Base-by-base conservation (phyloP, 306 rosid species). In the Erythrophleum fordii region DNA sequence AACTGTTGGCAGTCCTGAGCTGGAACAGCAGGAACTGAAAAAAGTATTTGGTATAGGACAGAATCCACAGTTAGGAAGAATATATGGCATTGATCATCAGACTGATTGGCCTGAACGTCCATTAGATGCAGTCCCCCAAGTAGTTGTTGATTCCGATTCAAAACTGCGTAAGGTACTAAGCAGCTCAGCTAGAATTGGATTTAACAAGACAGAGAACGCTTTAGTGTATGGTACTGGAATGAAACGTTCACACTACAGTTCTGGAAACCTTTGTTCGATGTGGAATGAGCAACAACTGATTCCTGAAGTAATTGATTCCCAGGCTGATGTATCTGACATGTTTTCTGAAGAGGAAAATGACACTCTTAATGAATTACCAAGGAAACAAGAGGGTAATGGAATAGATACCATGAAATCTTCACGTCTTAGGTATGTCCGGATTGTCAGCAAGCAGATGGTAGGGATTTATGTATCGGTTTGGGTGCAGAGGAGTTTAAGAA, bases 361-460 rank as follows among this genome's bases (percentile, higher is more conserved):
- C 77, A 42, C 58, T 74, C 85, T 89, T 23, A 11, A 44, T 58
- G 92, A 91, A 80, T 42, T 88, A 28, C 89, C 83, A 58, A 44
- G 83, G 28, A 76, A 75, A 10, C 80, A 74, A 60, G 75, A 62
- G 52, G 70, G 29, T 49, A 53, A 73, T 70, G 87, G 77, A 55
- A 64, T 42, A 5, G 68, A 42, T 25, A 62, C 34, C 5, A 71
- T 12, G 71, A 88, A 86, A 76, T 74, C 48, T 3, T 37, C 86
- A 37, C 69, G 72, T 79, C 84, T 79, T 8, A 87, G 82, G 29
- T 95, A 93, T 69, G 98, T 93, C 0, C 77, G 93, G 69, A 86
- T 95, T 66, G 90, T 93, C 49, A 90, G 99, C 87, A 95, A 95
- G 92, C 99, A 95, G 84, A 95, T 95, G 99, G 97, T 95, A 11